A percentile compares a stretch with the other conserved stretches of the same genome.
These are phyloP conservation scores for Phytopythium cucurbitacearum DNA, from an alignment of 352 stramenopile genomes.

Conservation along the genomic window DNA sequence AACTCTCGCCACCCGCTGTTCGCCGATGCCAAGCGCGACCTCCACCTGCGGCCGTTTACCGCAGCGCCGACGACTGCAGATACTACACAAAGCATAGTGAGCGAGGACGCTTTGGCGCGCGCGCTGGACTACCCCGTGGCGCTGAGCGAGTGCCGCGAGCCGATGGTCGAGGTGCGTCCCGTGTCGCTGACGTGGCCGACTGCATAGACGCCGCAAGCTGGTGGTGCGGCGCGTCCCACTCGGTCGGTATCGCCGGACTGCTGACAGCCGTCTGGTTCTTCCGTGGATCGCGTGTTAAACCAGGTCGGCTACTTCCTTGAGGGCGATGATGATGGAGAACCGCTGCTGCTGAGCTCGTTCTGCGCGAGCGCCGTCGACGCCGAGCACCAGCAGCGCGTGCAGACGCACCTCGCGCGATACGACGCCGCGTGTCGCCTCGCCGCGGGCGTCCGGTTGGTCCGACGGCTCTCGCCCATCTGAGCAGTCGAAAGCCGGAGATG, in stretches of 20 bases:
- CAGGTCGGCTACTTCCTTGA: constrained; percentile 59
- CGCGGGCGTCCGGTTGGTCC: constrained; percentile 13
- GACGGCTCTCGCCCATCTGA: constrained; percentile 18
- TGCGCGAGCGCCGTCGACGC: constrained; percentile 27
- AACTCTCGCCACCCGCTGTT: constrained; percentile 27
- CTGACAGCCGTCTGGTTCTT: neutral
- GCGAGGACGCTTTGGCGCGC: constrained; percentile 33
- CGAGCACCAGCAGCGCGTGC: constrained; percentile 12
- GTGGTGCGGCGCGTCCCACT: too few species aligned
- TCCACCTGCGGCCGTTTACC: constrained; percentile 11
- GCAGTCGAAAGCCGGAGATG: too few species aligned
- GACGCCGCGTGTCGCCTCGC: constrained; percentile 7
- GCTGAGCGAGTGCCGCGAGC: constrained; percentile 43
- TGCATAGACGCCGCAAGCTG: too few species aligned
- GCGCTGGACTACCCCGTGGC: constrained; percentile 64
- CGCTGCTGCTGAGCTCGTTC: constrained; percentile 49
- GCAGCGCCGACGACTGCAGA: neutral
- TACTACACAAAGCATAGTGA: too few species aligned
- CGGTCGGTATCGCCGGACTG: neutral
- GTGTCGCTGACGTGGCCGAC: neutral
- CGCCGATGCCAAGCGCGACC: constrained; percentile 8
- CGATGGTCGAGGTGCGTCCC: constrained; percentile 60
- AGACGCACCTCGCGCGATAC: constrained; percentile 46
- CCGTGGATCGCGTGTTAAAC: neutral
- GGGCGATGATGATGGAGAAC: neutral